Conservation (phyloP, 306 rosid species). For the Ceratonia siliqua region DNA sequence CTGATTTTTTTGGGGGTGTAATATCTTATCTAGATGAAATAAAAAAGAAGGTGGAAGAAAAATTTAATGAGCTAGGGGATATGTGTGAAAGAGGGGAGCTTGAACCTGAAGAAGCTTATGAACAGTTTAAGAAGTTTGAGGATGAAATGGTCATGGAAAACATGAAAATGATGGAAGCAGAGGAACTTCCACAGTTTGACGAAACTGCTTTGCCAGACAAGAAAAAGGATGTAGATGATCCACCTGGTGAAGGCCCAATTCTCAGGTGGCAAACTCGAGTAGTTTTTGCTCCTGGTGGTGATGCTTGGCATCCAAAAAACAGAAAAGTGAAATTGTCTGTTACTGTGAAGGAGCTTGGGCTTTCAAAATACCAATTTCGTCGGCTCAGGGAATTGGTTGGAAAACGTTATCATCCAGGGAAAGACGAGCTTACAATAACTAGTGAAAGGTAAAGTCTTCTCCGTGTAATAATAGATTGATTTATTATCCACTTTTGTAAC, state of each 20-base stretch:
- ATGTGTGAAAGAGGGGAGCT: slow-evolving; percentile 96
- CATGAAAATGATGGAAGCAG: slow-evolving; percentile 60
- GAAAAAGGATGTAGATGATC: slow-evolving; percentile 70
- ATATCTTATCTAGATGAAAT: slow-evolving; percentile 60
- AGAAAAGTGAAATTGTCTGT: slow-evolving; percentile 89
- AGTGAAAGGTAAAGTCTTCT: slow-evolving; percentile 72
- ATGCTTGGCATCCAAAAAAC: slow-evolving; percentile 98
- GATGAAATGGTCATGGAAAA: slow-evolving; percentile 67
- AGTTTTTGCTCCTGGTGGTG: slow-evolving; percentile 94
- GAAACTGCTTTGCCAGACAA: slow-evolving; percentile 50
- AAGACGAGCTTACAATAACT: slow-evolving; percentile 85
- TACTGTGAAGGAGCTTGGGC: slow-evolving; percentile 90
- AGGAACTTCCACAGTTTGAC: slow-evolving; percentile 52
- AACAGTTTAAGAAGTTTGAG: slow-evolving; percentile 78
- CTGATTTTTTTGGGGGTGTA: slow-evolving; percentile 30
- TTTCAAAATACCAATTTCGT: slow-evolving; percentile 80
- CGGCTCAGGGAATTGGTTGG: slow-evolving; percentile 88
- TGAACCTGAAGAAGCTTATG: slow-evolving; percentile 84
- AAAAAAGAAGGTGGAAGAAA: slow-evolving; percentile 71
- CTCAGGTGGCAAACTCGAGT: slow-evolving; percentile 85
- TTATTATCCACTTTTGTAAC: not conserved
- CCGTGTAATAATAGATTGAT: not conserved
- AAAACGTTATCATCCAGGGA: slow-evolving; percentile 93
- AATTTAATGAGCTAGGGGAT: slow-evolving; percentile 83
- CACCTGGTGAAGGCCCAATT: slow-evolving; percentile 95